phyloP scores from a whole-genome alignment of 345 rosid genomes.

The Eucalyptus virginea region DNA sequence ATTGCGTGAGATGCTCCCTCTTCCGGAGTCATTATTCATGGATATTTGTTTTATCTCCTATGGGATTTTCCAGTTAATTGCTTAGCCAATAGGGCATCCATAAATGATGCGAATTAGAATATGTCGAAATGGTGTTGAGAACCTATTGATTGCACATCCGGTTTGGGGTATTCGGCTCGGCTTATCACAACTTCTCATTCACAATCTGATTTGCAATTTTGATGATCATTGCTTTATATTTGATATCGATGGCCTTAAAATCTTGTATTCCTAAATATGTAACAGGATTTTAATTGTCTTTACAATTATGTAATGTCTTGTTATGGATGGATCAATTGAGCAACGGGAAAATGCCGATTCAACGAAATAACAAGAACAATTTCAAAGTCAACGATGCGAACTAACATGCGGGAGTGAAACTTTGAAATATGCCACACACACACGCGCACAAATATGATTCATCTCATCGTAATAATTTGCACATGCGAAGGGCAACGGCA shows the following conservation, averaged over 20 bases:
- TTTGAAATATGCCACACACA: not conserved
- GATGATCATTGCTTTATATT: not conserved
- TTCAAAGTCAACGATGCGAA: not conserved
- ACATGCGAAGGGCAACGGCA: not conserved
- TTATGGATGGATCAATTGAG: not conserved
- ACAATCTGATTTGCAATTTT: not conserved
- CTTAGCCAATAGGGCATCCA: not conserved
- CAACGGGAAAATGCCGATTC: not conserved
- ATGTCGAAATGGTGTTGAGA: not conserved
- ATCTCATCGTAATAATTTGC: not conserved
- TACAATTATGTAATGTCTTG: no score
- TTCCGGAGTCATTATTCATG: no score
- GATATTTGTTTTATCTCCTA: not conserved
- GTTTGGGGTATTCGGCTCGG: fast-evolving
- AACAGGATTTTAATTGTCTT: not conserved
- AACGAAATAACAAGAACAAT: not conserved
- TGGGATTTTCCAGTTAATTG: not conserved
- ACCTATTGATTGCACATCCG: not conserved
- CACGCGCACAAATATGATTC: not conserved
- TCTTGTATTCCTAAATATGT: not conserved
- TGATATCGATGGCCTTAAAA: not conserved
- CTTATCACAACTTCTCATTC: not conserved
- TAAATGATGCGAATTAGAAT: not conserved
- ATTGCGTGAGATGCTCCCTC: not conserved
- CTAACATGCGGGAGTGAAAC: not conserved